phyloP scores from a whole-genome alignment of 345 rosid species.

The Camelina sativa region DNA sequence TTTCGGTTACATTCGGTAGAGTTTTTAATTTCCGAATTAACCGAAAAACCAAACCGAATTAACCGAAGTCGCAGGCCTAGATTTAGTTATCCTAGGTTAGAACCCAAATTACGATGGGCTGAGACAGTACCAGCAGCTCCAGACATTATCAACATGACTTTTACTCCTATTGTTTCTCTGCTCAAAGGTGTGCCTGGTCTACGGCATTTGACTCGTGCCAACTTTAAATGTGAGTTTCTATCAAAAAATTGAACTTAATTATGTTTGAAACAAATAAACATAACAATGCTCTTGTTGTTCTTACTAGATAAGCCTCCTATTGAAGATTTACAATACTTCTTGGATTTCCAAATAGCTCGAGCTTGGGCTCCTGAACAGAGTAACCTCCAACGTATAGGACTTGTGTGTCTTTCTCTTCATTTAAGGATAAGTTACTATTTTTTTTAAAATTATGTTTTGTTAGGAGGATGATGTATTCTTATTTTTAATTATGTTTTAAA shows the following conservation, averaged over 20 bases:
- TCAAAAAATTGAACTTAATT: neutral
- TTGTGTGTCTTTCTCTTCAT: constrained; percentile 86
- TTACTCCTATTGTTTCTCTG: constrained; percentile 79
- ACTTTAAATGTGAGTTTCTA: constrained; percentile 80
- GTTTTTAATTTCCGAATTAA: no score
- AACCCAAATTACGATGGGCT: no score
- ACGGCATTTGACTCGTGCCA: constrained; percentile 84
- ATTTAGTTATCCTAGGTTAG: no score
- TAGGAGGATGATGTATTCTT: no score
- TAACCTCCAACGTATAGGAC: constrained; percentile 87
- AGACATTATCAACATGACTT: constrained; percentile 92
- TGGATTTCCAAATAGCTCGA: constrained; percentile 85
- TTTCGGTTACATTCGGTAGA: no score
- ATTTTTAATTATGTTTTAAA: constrained; percentile 12
- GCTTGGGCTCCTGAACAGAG: constrained; percentile 97
- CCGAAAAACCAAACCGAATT: no score
- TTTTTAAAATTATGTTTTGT: no score
- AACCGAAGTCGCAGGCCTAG: no score
- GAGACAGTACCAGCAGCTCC: constrained; percentile 79
- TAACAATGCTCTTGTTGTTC: neutral
- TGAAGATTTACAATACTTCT: constrained; percentile 94
- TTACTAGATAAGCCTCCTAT: constrained; percentile 90
- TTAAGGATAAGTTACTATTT: constrained; percentile 28
- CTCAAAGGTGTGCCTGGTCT: constrained; percentile 91
- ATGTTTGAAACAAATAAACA: neutral